Percentiles rank a stretch among this genome's conserved stretches.
Conservation (phyloP, 768 basidiomycete genomes). For the Porpolomopsis calyptriformis region DNA sequence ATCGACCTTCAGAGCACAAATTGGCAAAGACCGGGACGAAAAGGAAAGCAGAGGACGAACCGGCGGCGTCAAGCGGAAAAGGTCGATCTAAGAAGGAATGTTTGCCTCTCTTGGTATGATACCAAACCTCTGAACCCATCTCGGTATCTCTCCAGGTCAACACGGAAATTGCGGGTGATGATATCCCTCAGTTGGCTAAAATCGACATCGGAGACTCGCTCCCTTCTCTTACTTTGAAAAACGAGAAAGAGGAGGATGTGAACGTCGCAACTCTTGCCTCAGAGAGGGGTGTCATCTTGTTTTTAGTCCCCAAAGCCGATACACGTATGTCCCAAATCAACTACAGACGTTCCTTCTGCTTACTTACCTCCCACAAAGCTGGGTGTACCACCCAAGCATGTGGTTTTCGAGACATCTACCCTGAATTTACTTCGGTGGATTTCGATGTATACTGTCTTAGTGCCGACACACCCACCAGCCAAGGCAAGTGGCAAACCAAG, state of each 20-base stretch:
- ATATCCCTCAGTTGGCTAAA: background rate
- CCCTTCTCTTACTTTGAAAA: conserved; percentile 67
- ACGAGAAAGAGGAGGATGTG: conserved; percentile 75
- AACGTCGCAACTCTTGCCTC: conserved; percentile 51
- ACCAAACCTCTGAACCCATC: too few species aligned
- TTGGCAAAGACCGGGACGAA: too few species aligned
- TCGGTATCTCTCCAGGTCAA: too few species aligned
- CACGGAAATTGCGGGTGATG: background rate
- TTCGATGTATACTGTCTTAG: conserved; percentile 81
- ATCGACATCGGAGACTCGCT: conserved; percentile 67
- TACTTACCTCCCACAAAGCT: conserved; percentile 29
- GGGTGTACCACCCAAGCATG: conserved; percentile 93
- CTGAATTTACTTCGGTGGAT: conserved; percentile 56
- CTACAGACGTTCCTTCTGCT: background rate
- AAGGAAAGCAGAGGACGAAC: too few species aligned
- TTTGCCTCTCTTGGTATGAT: too few species aligned
- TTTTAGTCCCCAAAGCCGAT: conserved; percentile 78
- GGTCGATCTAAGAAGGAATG: too few species aligned
- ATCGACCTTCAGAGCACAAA: too few species aligned
- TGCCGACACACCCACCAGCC: conserved; percentile 63
- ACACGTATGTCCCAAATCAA: conserved; percentile 44
- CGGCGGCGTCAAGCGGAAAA: too few species aligned
- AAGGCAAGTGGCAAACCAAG: conserved; percentile 81
- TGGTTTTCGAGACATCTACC: conserved; percentile 76
- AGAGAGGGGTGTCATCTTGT: conserved; percentile 71